Evolutionary conservation across 371 early-diverging fungal genomes (phyloP).

Genomic region (Smittium mucronatum): DNA sequence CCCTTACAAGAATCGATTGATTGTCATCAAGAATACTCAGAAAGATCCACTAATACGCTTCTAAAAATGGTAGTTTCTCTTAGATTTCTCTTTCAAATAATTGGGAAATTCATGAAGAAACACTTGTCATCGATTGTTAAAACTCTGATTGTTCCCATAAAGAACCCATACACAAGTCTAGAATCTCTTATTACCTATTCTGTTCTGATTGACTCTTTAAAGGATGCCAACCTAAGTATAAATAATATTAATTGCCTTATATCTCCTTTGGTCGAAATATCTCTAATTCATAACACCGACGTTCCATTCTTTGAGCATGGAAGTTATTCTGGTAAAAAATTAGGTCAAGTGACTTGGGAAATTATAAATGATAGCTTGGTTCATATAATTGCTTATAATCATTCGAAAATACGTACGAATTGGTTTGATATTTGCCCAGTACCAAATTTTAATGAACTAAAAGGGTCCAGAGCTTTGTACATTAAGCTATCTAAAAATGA

Average conservation of each 20-base stretch:
- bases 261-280: slow-evolving; percentile 18
- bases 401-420: not conserved
- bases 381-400: not conserved
- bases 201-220: slow-evolving; percentile 6
- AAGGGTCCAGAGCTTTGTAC: not conserved
- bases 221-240: not conserved
- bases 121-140: slow-evolving; percentile 2
- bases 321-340: not conserved
- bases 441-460: not conserved
- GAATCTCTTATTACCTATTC: slow-evolving; percentile 4
- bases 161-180: not conserved
- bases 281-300: not conserved
- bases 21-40: not conserved
- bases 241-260: slow-evolving; percentile 4
- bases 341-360: not conserved
- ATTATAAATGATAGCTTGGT: not conserved
- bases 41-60: not conserved
- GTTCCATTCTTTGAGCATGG: not conserved
- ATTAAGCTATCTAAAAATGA: not conserved
- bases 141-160: not conserved
- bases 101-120: not conserved
- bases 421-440: not conserved
- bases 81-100: not conserved
- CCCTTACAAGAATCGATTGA: not conserved
- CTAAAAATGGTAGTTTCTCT: not conserved